These are phyloP conservation scores for Xanthoconium stramineum DNA, from an alignment of 768 basidiomycete genomes.

Conservation along the genomic window DNA sequence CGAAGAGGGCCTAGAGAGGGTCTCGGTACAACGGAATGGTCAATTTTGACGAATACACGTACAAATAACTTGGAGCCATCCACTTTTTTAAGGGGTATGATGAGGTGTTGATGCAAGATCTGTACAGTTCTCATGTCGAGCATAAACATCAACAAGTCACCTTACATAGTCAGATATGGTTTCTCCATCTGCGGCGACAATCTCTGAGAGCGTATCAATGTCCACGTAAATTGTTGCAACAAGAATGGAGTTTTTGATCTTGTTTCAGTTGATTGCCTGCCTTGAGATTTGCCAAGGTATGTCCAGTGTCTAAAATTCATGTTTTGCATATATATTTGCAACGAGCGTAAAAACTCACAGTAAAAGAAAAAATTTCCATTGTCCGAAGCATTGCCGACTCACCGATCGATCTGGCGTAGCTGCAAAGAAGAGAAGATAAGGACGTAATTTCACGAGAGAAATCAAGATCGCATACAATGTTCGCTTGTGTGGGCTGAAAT, in stretches of 20 bases:
- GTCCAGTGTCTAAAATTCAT: not conserved
- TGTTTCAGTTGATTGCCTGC: constrained; percentile 41
- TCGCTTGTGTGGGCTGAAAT: not conserved
- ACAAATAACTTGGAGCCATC: constrained; percentile 2
- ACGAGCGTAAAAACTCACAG: constrained; percentile 33
- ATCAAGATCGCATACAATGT: constrained; percentile 4
- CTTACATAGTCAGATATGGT: constrained; percentile 5
- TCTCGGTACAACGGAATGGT: not conserved
- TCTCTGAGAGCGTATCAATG: not conserved
- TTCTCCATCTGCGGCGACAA: not conserved
- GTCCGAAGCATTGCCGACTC: constrained; percentile 39
- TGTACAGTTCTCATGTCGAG: not conserved
- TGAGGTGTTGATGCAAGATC: not conserved
- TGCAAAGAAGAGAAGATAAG: constrained; percentile 12
- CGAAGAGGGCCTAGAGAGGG: constrained; percentile 2
- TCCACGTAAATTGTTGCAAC: not conserved
- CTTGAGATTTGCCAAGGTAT: not conserved
- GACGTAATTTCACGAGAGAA: not conserved
- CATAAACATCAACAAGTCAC: not conserved
- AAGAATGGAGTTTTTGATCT: constrained; percentile 28
- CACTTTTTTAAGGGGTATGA: not conserved
- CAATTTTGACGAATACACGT: not conserved
- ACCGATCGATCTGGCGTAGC: constrained; percentile 40
- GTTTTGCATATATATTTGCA: not conserved
- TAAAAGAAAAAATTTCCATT: constrained; percentile 51